Evolutionary conservation across 768 basidiomycete genomes (phyloP), one percentile per base, ranked within the genome.

Genomic region (Gymnopilus junonius): DNA sequence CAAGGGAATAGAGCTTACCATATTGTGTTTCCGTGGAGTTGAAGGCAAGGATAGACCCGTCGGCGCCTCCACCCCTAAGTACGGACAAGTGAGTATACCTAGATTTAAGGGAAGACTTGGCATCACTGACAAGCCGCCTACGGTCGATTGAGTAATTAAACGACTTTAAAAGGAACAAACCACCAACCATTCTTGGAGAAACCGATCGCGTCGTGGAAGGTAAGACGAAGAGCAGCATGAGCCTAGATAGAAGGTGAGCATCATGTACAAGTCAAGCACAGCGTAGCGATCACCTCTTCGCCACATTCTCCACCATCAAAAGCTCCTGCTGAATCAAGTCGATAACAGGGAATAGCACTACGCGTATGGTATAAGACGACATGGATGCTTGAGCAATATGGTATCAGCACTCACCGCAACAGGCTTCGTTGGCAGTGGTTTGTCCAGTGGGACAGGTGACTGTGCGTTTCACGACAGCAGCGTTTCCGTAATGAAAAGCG

Each of bases 191-290:
- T 56, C 12, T 34, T 56, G 25, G 55, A 56, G 10, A 56, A 56
- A 10, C 55, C 55, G 27, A 56, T 56, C 2, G 55, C 55, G 34
- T 56, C 55, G 35, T 56, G 55, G 55, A 56, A 56, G 15, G 55
- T 21, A 14, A 56, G 23, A 27, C 55, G 55, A 56, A 56, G 55
- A 14, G 55, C 55, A n/a, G 55, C 20, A 14, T 56, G 55, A 11
- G 55, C 55, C 40, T 42, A n/a, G n/a, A n/a, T n/a, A n/a, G n/a
- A n/a, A n/a, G n/a, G n/a, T n/a, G n/a, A n/a, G n/a, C n/a, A n/a
- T n/a, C n/a, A n/a, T n/a, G n/a, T n/a, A n/a, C n/a, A n/a, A n/a
- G n/a, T n/a, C n/a, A n/a, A n/a, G n/a, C n/a, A n/a, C n/a, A n/a
- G n/a, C n/a, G n/a, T n/a, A n/a, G n/a, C n/a, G n/a, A n/a, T n/a